Evolutionary conservation across 2,329 filamentous ascomycete genomes (phyloP).

Genomic region (Ophiostoma ulmi): DNA sequence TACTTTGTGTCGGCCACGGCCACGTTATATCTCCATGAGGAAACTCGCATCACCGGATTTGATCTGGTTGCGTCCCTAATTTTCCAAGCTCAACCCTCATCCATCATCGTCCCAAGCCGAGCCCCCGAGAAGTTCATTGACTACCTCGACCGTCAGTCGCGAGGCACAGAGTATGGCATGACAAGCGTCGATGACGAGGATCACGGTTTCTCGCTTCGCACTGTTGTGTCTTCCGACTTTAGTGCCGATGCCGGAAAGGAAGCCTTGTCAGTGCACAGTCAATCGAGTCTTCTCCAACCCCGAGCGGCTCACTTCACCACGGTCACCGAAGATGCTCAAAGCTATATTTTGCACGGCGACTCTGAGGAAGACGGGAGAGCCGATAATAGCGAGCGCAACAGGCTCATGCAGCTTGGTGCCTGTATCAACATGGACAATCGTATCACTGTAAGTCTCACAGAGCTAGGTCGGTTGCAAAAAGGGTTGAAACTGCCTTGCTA

Average conservation of each 20-base stretch:
- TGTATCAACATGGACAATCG: conserved; percentile 69
- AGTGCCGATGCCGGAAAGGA: conserved; percentile 59
- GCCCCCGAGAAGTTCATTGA: conserved; percentile 40
- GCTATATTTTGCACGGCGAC: conserved; percentile 30
- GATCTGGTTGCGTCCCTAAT: conserved; percentile 61
- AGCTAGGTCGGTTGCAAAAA: not conserved
- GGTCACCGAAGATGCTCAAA: conserved; percentile 34
- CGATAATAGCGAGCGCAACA: conserved; percentile 55
- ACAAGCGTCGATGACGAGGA: not conserved
- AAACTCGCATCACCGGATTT: conserved; percentile 63
- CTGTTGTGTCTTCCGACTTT: conserved; percentile 68
- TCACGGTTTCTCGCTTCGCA: conserved; percentile 51
- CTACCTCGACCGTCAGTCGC: conserved; percentile 30
- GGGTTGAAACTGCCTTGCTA: not conserved
- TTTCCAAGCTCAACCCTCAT: conserved; percentile 51
- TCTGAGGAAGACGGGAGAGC: conserved; percentile 37
- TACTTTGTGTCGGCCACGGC: conserved; percentile 71
- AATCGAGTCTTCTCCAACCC: conserved; percentile 45
- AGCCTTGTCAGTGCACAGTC: conserved; percentile 57
- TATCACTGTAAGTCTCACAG: conserved; percentile 52
- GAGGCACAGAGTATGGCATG: not conserved
- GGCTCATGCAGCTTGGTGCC: conserved; percentile 62
- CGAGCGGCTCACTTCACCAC: conserved; percentile 54
- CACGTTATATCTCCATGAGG: conserved; percentile 69
- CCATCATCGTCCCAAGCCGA: conserved; percentile 48